Percentiles rank a stretch among this genome's conserved stretches.
phyloP scores from a whole-genome alignment of 1,284 basidiomycete species.

The Melampsora medusae region DNA sequence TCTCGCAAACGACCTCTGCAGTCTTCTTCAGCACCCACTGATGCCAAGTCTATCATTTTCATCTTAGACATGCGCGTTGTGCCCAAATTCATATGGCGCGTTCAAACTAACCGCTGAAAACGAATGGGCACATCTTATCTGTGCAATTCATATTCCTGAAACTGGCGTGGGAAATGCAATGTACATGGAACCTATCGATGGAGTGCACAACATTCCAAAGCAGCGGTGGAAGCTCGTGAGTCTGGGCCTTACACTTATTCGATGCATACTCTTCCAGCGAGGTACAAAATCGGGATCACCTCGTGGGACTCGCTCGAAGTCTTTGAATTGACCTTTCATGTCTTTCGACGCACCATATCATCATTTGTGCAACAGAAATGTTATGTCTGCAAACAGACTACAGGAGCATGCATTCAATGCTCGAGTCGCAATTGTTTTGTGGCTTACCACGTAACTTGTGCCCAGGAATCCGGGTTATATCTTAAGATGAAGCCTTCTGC shows the following conservation, averaged over 20 bases:
- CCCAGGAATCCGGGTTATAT: constrained; percentile 75
- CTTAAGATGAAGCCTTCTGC: constrained; percentile 58
- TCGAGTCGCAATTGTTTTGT: constrained; percentile 84
- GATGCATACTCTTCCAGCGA: not conserved
- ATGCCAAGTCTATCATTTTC: not conserved
- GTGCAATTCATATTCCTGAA: constrained; percentile 97
- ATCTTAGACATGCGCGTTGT: constrained; percentile 78
- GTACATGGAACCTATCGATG: constrained; percentile 98
- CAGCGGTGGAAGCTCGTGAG: constrained; percentile 88
- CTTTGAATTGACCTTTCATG: not conserved
- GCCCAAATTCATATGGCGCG: constrained; percentile 93
- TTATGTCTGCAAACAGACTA: constrained; percentile 73
- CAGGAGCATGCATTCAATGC: constrained; percentile 96
- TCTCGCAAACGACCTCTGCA: not conserved
- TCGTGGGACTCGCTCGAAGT: not conserved
- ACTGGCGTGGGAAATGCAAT: constrained; percentile 89
- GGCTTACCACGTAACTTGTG: constrained; percentile 94
- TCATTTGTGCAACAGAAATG: constrained; percentile 66
- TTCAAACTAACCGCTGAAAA: constrained; percentile 95
- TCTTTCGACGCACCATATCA: not conserved
- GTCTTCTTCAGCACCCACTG: constrained; percentile 15
- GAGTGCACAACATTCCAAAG: constrained; percentile 82
- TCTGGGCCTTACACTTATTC: constrained; percentile 44
- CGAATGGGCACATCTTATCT: constrained; percentile 93
- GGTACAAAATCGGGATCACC: not conserved